Base-by-base conservation (phyloP, 352 stramenopile species). In the Globisporangium rhizosaccharum region DNA sequence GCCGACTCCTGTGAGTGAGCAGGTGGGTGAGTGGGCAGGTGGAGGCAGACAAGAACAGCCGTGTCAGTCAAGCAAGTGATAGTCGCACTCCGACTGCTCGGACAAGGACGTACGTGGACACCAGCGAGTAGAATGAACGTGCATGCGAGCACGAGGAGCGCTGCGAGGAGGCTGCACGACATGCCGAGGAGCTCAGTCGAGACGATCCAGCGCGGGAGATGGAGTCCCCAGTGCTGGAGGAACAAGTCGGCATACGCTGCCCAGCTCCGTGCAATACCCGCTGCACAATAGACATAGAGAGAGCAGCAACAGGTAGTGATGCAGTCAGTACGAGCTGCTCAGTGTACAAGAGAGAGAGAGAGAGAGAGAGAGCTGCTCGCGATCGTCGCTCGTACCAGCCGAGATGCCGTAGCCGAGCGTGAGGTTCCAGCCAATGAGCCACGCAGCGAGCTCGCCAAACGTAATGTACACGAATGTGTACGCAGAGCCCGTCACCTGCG, bases 341-440 rank as follows among this genome's bases (percentile, higher is more conserved):
- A 33, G 28, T 33, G 28, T 33, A 6, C 28, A 33, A 33, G 28
- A 33, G 28, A 33, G 28, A 30, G 28, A 30, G 28, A 30, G 23
- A 41, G 1, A 42, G 23, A 50, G 3, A 30, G 6, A 28, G n/a
- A 50, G 18, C 18, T 14, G 25, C n/a, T n/a, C 2, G n/a, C 53
- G 57, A 57, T 7, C 28, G 20, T 53, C 6, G 33, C 7, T 12
- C 62, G 25, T 63, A 88, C 78, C 84, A 41, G 90, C 88, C 2
- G 85, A 96, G 57, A 98, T 95, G 26, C 90, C 92, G 56, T 98
- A 98, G 36, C 92, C 90, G 18, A 98, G 72, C 50, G 89, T 97
- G 36, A 98, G 60, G 62, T 97, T 97, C 90, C 90, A 97, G 14
- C 90, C 91, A 53, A 97, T 89, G 25, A 97, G 71, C 88, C 90